Conservation (phyloP, 177 flowering plant genomes). For the Vitis hybrid region DNA sequence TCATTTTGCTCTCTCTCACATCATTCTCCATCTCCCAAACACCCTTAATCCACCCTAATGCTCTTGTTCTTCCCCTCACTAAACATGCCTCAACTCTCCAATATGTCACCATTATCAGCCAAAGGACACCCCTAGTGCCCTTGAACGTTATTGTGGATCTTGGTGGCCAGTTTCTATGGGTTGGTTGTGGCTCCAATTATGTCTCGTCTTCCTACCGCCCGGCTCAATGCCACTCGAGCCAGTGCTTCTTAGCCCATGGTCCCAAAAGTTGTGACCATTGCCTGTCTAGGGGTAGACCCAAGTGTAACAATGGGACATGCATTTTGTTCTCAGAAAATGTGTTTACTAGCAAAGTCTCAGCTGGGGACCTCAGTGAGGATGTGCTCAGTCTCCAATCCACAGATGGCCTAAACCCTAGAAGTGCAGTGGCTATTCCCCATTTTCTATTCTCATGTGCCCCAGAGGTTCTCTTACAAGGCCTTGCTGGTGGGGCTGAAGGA, state of each 20-base stretch:
- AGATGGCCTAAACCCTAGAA: neutral
- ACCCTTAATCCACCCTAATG: conserved; percentile 24
- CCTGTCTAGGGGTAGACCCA: neutral
- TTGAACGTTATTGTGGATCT: conserved; percentile 23
- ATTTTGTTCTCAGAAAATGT: neutral
- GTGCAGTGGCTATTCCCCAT: neutral
- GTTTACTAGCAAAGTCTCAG: neutral
- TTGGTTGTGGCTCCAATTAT: conserved; percentile 31
- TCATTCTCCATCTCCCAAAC: conserved; percentile 21
- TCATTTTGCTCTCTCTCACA: conserved; percentile 9
- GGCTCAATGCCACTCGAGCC: conserved; percentile 24
- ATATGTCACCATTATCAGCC: conserved; percentile 32
- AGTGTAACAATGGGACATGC: neutral
- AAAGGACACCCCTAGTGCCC: conserved; percentile 39
- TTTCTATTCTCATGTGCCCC: conserved; percentile 7
- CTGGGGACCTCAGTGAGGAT: neutral
- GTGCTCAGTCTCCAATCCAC: neutral
- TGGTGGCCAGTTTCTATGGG: conserved; percentile 34
- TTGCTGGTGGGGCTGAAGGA: conserved; percentile 17
- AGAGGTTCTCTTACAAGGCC: conserved; percentile 3
- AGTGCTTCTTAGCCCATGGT: conserved; percentile 13
- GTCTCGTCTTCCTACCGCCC: conserved; percentile 28
- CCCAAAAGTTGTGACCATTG: neutral
- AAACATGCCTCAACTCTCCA: conserved; percentile 46
- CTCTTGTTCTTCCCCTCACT: conserved; percentile 37